Evolutionary conservation across 371 early-diverging fungal genomes (phyloP), one percentile per base, ranked within the genome.

Genomic region (Rhizopus sp.): DNA sequence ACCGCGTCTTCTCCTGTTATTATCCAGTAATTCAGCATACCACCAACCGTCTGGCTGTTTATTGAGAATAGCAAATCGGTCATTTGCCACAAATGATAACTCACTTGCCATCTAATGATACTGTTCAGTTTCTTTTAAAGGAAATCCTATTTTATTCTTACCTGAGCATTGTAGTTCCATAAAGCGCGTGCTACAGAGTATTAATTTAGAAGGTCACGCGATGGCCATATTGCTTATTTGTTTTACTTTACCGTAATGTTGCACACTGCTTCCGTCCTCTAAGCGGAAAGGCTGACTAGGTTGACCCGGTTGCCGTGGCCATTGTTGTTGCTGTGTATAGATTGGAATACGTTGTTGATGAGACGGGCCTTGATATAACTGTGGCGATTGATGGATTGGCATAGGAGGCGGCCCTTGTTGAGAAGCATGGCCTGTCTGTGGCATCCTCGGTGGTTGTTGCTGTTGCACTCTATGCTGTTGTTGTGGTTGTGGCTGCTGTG

Each of bases 41-140:
- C 72, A 72, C 72, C 72, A 72, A 30, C 68, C 68, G 45, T 72
- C 72, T 8, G 64, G 68, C 45, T 72, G 68, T 48, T 62, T 40
- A n/a, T 52, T 60, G 23, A 72, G 33, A 34, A 72, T 47, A 39
- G 68, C 72, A 32, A 72, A 62, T 2, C 39, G 45, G 15, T 72
- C 72, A 12, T 67, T 59, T 5, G 62, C 63, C 13, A 23, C 41
- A 38, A 72, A 72, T 10, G 65, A 56, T 32, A 72, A 13, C 54
- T 72, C 72, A 7, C 66, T 53, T 17, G 55, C 40, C 31, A 67
- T 59, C 67, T 67, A 53, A 23, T 53, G 23, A 32, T 10, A 30
- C 5, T 30, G 32, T 30, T 5, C 4, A n/a, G 7, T 9, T 38
- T 23, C 16, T 12, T 37, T 41, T 15, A 3, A 3, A 23, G 23